phyloP scores from a whole-genome alignment of 2,329 filamentous ascomycete species.

The Pseudonectria foliicola region DNA sequence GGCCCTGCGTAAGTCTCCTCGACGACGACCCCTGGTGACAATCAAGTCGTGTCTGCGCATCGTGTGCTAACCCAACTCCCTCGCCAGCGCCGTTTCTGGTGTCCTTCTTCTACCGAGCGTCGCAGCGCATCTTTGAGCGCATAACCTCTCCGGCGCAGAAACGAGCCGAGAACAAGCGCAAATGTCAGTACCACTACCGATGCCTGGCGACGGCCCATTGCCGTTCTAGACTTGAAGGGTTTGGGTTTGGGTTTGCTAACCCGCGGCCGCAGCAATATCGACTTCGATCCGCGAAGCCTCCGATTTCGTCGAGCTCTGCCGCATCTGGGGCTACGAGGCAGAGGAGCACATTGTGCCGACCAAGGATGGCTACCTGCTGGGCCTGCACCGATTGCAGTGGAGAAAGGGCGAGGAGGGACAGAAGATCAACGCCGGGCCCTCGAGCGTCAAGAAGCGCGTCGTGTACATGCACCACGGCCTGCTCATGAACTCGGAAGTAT shows the following conservation, averaged over 20 bases:
- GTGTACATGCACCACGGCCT: conserved; percentile 93
- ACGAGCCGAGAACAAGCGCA: conserved; percentile 60
- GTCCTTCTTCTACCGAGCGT: conserved; percentile 72
- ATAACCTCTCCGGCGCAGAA: conserved; percentile 65
- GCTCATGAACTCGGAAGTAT: conserved; percentile 98
- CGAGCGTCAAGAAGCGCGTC: conserved; percentile 70
- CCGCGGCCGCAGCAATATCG: conserved; percentile 58
- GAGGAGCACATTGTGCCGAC: conserved; percentile 97
- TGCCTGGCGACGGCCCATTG: too few species aligned
- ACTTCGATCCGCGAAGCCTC: conserved; percentile 75
- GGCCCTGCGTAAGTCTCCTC: conserved; percentile 61
- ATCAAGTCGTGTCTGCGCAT: conserved; percentile 8
- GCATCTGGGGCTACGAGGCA: conserved; percentile 81
- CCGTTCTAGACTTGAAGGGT: too few species aligned
- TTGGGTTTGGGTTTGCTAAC: too few species aligned
- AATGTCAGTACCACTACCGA: conserved; percentile 36
- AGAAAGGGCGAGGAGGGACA: conserved; percentile 72
- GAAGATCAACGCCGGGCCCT: conserved; percentile 65
- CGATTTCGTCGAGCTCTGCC: conserved; percentile 92
- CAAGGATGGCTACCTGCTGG: conserved; percentile 85
- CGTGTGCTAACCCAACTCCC: conserved; percentile 5
- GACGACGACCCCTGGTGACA: not conserved
- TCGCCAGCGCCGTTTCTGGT: conserved; percentile 67
- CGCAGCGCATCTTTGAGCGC: conserved; percentile 73
- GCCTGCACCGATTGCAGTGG: conserved; percentile 81